Base-by-base conservation (phyloP, 1,139 yeast species). In the Kodamaea suecica region DNA sequence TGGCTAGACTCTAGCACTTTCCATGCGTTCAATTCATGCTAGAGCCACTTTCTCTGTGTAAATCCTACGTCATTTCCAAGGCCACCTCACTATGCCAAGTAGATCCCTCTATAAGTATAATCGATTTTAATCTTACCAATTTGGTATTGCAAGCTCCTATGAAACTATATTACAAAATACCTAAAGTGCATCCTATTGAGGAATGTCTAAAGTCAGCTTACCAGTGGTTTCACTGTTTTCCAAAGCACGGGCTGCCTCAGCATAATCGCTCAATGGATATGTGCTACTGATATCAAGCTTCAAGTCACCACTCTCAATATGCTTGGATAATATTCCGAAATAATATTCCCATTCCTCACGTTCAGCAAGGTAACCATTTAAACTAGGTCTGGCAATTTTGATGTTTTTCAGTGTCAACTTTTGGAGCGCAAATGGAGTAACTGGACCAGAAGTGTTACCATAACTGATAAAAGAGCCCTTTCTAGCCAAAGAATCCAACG, bases 401-500 rank as follows among this genome's bases (percentile, higher is more conserved):
- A 84, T 45, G 52, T 83, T 84, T 59, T 83, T 85, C 4, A 80
- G 60, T 1, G 78, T 47, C 40, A 88, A 66, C 24, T 66, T 55
- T 30, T 48, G 51, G 31, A 86, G 53, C 1, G 63, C 35, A 20
- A 87, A 49, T 8, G 95, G 92, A 1, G 84, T 80, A 20, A 86
- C 86, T 2, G 78, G 64, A n/a, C 97, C 97, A 4, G 90, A 80
- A 8, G 96, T 81, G 52, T 87, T 87, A 41, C 97, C 97, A 52
- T 67, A 87, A 30, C 85, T 73, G 19, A 85, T 78, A 42, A 85
- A 63, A 1, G 86, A 67, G 16, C 97, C 97, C 53, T 80, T 83
- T 50, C 81, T 70, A 10, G 78, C 82, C 25, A 85, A 50, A 1
- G 77, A 62, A n/a, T 66, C 73, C 21, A 85, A 52, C 0, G 95